Base-by-base conservation (phyloP, 176 grass and related monocot genomes). In the Areca catechu region DNA sequence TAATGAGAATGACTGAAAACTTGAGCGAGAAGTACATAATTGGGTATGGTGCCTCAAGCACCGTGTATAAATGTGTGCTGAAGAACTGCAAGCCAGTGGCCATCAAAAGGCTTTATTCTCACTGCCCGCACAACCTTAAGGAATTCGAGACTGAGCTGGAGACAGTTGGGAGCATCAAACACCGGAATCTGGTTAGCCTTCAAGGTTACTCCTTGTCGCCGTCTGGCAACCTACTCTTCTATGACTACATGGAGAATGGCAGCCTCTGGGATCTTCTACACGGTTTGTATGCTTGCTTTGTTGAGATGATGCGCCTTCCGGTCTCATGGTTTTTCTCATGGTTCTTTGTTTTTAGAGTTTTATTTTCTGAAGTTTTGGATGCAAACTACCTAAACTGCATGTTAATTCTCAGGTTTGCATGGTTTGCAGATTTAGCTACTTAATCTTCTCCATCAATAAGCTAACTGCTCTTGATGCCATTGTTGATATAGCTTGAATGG, bases 201-300 rank as follows among this genome's bases (percentile, higher is more conserved):
- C 91, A 96, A 56, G 91, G 77, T 1, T 96, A 96, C 69, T 90
- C 91, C n/a, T 66, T 96, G 25, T 96, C 91, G 6, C 86, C 86
- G n/a, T 19, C 65, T 48, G 91, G 83, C 49, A 90, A 96, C 75
- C 74, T 96, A 51, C 84, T 96, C 7, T 96, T 96, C 58, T 96
- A 96, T 28, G 86, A 90, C 66, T 90, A 90, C 54, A 82, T 90
- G 91, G 86, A 95, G 73, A 95, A 76, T 79, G 90, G 86, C 56
- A 95, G 90, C 68, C 83, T 96, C 27, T 96, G 91, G 91, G 91
- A 96, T 58, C 60, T 90, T 78, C 77, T 96, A 56, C 86, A 96
- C 61, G 92, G 92, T 96, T 68, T 53, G 80, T 43, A 56, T 19
- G 53, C 53, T 71, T 53, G 16, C 34, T 43, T 43, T 14, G 9